Evolutionary conservation across 2,329 filamentous ascomycete genomes (phyloP).

Genomic region (Neonectria ditissima): DNA sequence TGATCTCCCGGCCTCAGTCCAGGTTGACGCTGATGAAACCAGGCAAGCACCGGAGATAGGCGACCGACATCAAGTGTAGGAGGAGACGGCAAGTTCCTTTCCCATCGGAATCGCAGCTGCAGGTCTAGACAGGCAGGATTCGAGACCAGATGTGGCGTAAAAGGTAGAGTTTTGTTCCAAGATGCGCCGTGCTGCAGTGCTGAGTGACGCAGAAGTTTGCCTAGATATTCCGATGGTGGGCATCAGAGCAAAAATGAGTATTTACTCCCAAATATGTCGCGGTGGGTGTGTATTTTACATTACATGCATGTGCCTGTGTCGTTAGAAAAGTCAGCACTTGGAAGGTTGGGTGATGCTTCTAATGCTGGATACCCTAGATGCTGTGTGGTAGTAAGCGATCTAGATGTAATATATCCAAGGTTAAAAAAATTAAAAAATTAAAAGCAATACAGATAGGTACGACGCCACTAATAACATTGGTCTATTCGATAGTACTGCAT

Average conservation of each 20-base stretch:
- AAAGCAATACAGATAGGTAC: too few relatives aligned
- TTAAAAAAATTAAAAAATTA: too few relatives aligned
- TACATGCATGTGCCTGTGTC: background rate
- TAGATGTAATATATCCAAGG: background rate
- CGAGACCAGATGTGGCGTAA: background rate
- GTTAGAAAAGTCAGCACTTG: background rate
- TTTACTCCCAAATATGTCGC: too few relatives aligned
- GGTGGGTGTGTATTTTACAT: background rate
- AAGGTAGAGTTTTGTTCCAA: background rate
- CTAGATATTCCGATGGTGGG: too few relatives aligned
- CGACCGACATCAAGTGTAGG: too few relatives aligned
- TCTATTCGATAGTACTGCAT: too few relatives aligned
- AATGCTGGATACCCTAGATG: background rate
- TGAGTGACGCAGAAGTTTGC: too few relatives aligned
- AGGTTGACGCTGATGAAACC: background rate
- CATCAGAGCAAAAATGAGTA: too few relatives aligned
- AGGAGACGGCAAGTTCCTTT: background rate
- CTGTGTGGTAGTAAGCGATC: background rate
- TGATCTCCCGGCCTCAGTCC: constrained; percentile 3
- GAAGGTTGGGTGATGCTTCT: background rate
- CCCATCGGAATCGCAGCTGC: background rate
- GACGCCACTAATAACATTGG: too few relatives aligned
- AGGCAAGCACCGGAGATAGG: background rate
- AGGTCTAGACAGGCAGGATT: background rate
- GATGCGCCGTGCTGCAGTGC: background rate